phyloP scores from a whole-genome alignment of 176 grass and related monocot genomes.

The Elaeis guineensis region DNA sequence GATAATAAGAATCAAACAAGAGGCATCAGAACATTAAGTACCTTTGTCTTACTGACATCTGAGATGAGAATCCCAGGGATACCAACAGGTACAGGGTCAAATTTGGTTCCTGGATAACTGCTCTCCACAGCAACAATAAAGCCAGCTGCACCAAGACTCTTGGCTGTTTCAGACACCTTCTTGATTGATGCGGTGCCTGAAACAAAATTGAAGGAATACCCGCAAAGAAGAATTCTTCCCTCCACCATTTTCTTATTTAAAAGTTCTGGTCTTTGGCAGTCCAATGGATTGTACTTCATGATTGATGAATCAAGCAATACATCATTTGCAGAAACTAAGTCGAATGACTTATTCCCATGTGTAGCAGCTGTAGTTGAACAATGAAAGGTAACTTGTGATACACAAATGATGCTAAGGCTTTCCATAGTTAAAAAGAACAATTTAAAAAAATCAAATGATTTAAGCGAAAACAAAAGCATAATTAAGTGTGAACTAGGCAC shows the following conservation, averaged over 20 bases:
- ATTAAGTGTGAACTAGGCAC: too few species aligned
- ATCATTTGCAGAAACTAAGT: slow-evolving; percentile 75
- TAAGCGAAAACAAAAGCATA: too few species aligned
- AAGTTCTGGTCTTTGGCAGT: slow-evolving; percentile 89
- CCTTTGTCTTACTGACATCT: slow-evolving; percentile 77
- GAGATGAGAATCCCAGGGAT: slow-evolving; percentile 91
- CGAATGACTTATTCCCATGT: slow-evolving; percentile 71
- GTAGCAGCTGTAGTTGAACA: slow-evolving; percentile 64
- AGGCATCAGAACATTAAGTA: slow-evolving; percentile 15
- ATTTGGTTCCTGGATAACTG: slow-evolving; percentile 89
- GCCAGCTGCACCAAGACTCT: slow-evolving; percentile 72
- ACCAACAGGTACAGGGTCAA: slow-evolving; percentile 91
- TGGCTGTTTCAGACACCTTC: slow-evolving; percentile 82
- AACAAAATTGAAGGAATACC: slow-evolving; percentile 97
- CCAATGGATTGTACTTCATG: slow-evolving; percentile 77
- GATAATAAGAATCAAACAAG: background rate
- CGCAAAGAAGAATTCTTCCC: slow-evolving; percentile 89
- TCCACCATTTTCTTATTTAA: slow-evolving; percentile 78
- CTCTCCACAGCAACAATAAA: slow-evolving; percentile 92
- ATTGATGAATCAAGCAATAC: slow-evolving; percentile 64
- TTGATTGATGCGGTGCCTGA: slow-evolving; percentile 95
- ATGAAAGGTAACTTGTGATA: background rate
- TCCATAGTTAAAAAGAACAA: too few species aligned
- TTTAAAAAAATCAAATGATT: too few species aligned
- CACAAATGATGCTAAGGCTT: too few species aligned